Conservation (phyloP, 768 basidiomycete species). For the Mycena venus region DNA sequence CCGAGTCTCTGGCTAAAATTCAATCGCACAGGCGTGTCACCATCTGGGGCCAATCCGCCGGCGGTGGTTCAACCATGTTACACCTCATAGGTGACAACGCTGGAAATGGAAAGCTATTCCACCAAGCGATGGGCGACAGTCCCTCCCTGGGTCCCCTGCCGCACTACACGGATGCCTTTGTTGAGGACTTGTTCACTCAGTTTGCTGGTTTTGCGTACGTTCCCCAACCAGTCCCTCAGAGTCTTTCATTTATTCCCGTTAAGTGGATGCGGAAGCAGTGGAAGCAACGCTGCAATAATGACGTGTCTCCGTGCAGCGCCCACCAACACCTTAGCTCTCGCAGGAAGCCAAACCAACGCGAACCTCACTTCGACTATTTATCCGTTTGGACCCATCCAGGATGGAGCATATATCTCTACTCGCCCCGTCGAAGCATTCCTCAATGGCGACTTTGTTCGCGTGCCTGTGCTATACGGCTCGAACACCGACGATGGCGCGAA, state of each 20-base stretch:
- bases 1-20: too few species aligned
- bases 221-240: neutral
- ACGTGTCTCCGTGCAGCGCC: constrained; percentile 50
- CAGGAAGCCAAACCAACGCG: constrained; percentile 46
- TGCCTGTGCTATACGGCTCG: constrained; percentile 58
- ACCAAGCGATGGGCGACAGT: constrained; percentile 59
- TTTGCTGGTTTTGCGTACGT: constrained; percentile 53
- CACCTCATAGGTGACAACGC: constrained; percentile 56
- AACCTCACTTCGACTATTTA: constrained; percentile 51
- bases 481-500: constrained; percentile 58
- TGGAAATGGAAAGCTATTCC: constrained; percentile 49
- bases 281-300: constrained; percentile 32
- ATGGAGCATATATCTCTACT: constrained; percentile 47
- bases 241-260: neutral
- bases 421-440: constrained; percentile 56
- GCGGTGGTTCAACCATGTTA: constrained; percentile 56
- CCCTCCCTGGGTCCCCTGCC: constrained; percentile 55
- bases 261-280: constrained; percentile 31
- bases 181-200: constrained; percentile 50
- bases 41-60: constrained; percentile 58
- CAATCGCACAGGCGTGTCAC: constrained; percentile 47
- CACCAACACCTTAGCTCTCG: constrained; percentile 43
- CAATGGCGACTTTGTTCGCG: constrained; percentile 50
- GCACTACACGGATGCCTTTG: constrained; percentile 47
- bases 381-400: constrained; percentile 53